Evolutionary conservation across 78 protist genomes (phyloP), one percentile per base, ranked within the genome.

Genomic region (Diacronema lutheri): DNA sequence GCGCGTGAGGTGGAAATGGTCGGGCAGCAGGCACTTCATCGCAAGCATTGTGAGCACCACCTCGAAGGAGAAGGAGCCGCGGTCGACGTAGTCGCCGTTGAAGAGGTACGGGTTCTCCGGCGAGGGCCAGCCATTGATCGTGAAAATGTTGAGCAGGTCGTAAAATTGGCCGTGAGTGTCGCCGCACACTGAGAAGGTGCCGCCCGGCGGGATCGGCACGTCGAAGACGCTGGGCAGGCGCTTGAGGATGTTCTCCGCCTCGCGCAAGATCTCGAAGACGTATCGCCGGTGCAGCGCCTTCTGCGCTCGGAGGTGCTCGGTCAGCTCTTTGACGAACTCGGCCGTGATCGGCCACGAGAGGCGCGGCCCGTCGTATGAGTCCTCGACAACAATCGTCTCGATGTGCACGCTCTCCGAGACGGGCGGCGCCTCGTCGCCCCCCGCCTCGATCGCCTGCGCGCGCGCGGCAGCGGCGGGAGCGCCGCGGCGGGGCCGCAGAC

Each of bases 151-250:
- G 40, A 86, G 74, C 69, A 86, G 78, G 66, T 86, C 90, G 61
- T 57, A 86, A 61, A 60, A 79, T 31, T 86, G 90, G 21, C 90
- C 90, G 37, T 86, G 90, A 33, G 68, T 40, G 85, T 86, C 90
- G 21, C 86, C 90, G 74, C 62, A 55, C 55, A 81, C 74, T 37
- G 26, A 62, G 41, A 81, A 50, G 68, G 44, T 37, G 4, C 25
- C 1, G 20, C 68, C 58, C 13, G 46, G 26, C 19, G 82, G 82
- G 33, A 76, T 14, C n/a, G 82, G 82, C 40, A 76, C 82, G 37
- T 76, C 68, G 0, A 76, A 58, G 21, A 76, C 12, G 26, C 64
- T 12, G 58, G 82, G 82, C 9, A 76, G 62, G 26, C 3, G 23
- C 41, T 50, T 13, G 64, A 76, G 41, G 29, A 71, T 37, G 35